A percentile compares a stretch with the other conserved stretches of the same genome.
phyloP scores from a whole-genome alignment of 1,284 basidiomycete genomes.

The Ganoderma lingzhi region DNA sequence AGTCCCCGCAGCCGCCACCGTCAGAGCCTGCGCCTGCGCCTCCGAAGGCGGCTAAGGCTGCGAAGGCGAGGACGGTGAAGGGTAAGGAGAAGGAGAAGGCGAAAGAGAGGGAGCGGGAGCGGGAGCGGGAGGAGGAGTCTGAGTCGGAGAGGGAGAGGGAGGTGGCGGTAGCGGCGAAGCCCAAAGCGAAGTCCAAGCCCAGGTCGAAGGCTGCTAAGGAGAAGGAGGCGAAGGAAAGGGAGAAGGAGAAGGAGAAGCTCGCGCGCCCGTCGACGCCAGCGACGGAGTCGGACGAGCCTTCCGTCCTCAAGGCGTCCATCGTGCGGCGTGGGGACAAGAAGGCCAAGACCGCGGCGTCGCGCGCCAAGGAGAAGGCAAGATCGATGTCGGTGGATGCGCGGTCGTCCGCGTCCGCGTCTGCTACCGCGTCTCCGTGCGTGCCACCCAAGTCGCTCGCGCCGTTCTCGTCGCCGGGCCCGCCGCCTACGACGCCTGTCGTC shows the following conservation, averaged over 20 bases:
- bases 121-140: background rate
- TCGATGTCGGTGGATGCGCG: constrained; percentile 9
- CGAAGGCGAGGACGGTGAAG: constrained; percentile 16
- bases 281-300: constrained; percentile 11
- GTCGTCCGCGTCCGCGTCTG: constrained; percentile 1
- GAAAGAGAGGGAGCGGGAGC: too few relatives aligned
- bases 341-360: background rate
- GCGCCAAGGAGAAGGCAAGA: constrained; percentile 6
- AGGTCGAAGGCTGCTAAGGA: constrained; percentile 6
- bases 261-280: constrained; percentile 13
- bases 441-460: constrained; percentile 10
- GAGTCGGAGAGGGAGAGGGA: constrained; percentile 9
- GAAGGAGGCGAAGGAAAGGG: background rate
- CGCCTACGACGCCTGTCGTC: constrained; percentile 13
- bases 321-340: constrained; percentile 9
- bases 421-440: background rate
- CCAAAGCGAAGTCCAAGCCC: constrained; percentile 2
- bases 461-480: constrained; percentile 9
- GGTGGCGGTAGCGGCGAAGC: constrained; percentile 12
- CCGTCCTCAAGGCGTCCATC: constrained; percentile 13
- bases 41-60: constrained; percentile 20
- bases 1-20: constrained; percentile 16
- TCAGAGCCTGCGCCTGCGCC: background rate
- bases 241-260: background rate
- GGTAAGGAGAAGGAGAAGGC: constrained; percentile 5